A percentile compares a stretch with the other conserved stretches of the same genome.
phyloP scores from a whole-genome alignment of 2,329 filamentous ascomycete species.

The Cladorrhinum sp. region DNA sequence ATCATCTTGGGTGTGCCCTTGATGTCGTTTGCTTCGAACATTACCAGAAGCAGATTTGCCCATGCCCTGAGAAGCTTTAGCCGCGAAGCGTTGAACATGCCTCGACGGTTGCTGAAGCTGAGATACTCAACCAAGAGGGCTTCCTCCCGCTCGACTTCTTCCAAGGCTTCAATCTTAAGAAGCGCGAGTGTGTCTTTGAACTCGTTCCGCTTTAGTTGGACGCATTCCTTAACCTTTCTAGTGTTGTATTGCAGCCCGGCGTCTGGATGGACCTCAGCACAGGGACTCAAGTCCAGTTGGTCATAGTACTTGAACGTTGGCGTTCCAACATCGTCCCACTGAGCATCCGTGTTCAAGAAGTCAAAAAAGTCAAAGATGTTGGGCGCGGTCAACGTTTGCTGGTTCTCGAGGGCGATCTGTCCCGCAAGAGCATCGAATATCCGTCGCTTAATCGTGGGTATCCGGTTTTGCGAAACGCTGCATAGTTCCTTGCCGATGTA shows the following conservation, averaged over 20 bases:
- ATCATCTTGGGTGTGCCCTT: constrained; percentile 67
- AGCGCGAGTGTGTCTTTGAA: constrained; percentile 49
- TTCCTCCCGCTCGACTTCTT: constrained; percentile 56
- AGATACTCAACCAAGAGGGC: constrained; percentile 59
- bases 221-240: constrained; percentile 67
- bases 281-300: constrained; percentile 65
- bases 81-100: constrained; percentile 54
- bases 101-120: constrained; percentile 60
- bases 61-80: constrained; percentile 74
- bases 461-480: constrained; percentile 66
- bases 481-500: constrained; percentile 85
- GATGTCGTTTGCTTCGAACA: constrained; percentile 79
- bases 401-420: constrained; percentile 63
- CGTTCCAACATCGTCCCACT: constrained; percentile 47
- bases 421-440: constrained; percentile 76
- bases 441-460: constrained; percentile 66
- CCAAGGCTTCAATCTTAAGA: constrained; percentile 47
- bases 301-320: constrained; percentile 59
- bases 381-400: constrained; percentile 63
- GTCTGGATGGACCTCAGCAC: constrained; percentile 58
- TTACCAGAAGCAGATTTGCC: constrained; percentile 79
- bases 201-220: constrained; percentile 67
- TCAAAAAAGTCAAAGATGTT: constrained; percentile 92
- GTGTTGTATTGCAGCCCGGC: constrained; percentile 62
- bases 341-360: constrained; percentile 61